phyloP scores from a whole-genome alignment of 495 filamentous ascomycete genomes.

The Penicillium coprophilum region DNA sequence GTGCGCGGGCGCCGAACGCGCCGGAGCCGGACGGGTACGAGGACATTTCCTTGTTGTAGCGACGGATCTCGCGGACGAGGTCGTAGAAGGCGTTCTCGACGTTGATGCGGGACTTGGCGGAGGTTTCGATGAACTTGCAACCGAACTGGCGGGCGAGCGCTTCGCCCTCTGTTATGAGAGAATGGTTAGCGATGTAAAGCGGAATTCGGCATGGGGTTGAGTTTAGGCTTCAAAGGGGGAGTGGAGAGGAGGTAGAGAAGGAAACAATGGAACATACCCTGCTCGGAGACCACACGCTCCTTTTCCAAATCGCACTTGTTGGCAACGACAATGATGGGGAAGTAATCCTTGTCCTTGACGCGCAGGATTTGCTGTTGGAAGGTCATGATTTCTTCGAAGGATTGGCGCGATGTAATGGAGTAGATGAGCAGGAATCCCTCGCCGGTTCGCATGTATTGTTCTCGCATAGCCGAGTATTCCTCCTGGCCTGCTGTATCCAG shows the following conservation, averaged over 20 bases:
- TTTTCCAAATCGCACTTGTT: conserved; percentile 98
- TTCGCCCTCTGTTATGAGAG: conserved; percentile 71
- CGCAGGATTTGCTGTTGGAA: conserved; percentile 98
- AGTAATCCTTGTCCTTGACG: conserved; percentile 99
- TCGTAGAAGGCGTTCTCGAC: conserved; percentile 99
- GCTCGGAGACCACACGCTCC: conserved; percentile 84
- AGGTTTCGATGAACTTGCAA: conserved; percentile 99
- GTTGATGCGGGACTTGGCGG: conserved; percentile 95
- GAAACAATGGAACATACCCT: conserved; percentile 64
- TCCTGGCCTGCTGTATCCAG: conserved; percentile 98
- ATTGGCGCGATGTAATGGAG: conserved; percentile 95
- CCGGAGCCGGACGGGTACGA: conserved; percentile 71
- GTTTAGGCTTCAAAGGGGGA: background rate
- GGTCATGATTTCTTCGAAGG: conserved; percentile 96
- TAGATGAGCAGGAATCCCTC: conserved; percentile 98
- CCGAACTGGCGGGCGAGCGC: conserved; percentile 80
- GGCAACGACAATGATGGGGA: conserved; percentile 98
- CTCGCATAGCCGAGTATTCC: conserved; percentile 98
- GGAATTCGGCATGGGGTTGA: background rate
- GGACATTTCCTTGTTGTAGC: conserved; percentile 97
- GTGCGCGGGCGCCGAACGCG: conserved; percentile 58
- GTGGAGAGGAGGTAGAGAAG: background rate
- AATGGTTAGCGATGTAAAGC: conserved; percentile 6
- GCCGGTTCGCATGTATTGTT: conserved; percentile 99
- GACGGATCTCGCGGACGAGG: conserved; percentile 93